phyloP scores from a whole-genome alignment of 371 early-diverging fungal genomes.

The Neoconidiobolus thromboides region DNA sequence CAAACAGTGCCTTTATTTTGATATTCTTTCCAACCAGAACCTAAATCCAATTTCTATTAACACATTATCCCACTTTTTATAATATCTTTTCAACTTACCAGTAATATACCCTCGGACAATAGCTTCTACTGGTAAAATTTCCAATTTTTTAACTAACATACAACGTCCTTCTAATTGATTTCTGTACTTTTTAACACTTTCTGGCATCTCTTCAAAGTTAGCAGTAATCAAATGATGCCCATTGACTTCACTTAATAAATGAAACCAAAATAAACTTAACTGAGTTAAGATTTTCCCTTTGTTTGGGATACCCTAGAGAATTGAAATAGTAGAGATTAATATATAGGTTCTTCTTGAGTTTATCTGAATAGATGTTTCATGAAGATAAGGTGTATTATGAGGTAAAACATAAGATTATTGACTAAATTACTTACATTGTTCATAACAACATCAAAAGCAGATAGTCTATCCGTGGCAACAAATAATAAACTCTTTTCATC shows the following conservation, averaged over 20 bases:
- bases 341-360: background rate
- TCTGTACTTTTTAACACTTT: slow-evolving; percentile 58
- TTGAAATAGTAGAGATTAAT: background rate
- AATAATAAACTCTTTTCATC: slow-evolving; percentile 73
- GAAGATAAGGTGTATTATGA: background rate
- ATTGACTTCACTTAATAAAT: slow-evolving; percentile 56
- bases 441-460: slow-evolving; percentile 96
- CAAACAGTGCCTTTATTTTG: slow-evolving; percentile 79
- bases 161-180: slow-evolving; percentile 72
- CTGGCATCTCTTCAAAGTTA: slow-evolving; percentile 85
- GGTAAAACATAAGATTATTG: background rate
- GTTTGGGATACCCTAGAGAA: slow-evolving; percentile 59
- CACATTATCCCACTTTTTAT: background rate
- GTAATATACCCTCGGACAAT: slow-evolving; percentile 95
- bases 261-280: slow-evolving; percentile 88
- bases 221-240: slow-evolving; percentile 90
- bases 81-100: slow-evolving; percentile 16
- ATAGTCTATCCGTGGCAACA: slow-evolving; percentile 92
- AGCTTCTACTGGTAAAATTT: slow-evolving; percentile 92
- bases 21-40: slow-evolving; percentile 93
- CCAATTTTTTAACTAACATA: slow-evolving; percentile 78
- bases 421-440: slow-evolving; percentile 46
- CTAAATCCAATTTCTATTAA: slow-evolving; percentile 12
- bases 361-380: background rate
- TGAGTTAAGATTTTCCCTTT: slow-evolving; percentile 94